phyloP scores from a whole-genome alignment of 2,329 filamentous ascomycete genomes.

The Talaromyces sp. region DNA sequence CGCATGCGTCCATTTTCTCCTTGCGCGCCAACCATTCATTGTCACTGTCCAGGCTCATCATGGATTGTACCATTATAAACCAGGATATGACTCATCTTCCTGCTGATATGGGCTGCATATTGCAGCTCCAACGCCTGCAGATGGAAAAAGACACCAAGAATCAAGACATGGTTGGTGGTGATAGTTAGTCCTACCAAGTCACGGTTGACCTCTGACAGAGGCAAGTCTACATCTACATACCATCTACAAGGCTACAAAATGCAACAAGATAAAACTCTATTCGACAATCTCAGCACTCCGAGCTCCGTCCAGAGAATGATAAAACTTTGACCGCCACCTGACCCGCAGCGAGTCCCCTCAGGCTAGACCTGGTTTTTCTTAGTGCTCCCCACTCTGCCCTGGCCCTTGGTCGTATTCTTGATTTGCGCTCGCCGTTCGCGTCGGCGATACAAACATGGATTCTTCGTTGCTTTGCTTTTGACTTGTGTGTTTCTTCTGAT shows the following conservation, averaged over 20 bases:
- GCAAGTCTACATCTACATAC: background rate
- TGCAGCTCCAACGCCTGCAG: background rate
- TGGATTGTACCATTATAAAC: background rate
- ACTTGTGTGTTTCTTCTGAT: background rate
- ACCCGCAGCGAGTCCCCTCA: background rate
- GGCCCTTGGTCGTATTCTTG: background rate
- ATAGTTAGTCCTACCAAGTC: background rate
- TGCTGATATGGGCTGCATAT: background rate
- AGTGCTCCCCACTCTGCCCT: conserved; percentile 2
- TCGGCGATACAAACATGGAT: background rate
- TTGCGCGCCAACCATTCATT: background rate
- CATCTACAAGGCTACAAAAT: background rate
- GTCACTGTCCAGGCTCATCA: background rate
- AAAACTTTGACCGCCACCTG: conserved; percentile 8
- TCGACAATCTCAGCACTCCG: background rate
- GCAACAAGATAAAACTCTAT: background rate
- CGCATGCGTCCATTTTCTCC: background rate
- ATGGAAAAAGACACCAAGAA: background rate
- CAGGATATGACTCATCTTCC: background rate
- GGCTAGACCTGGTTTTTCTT: background rate
- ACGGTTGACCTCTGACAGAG: background rate
- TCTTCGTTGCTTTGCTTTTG: background rate
- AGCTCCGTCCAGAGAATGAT: background rate
- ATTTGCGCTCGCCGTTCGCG: background rate
- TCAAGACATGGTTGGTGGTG: background rate